A percentile compares a stretch with the other conserved stretches of the same genome.
These are phyloP conservation scores for Madurella fahalii DNA, from an alignment of 2,329 filamentous ascomycete genomes.

Conservation along the genomic window DNA sequence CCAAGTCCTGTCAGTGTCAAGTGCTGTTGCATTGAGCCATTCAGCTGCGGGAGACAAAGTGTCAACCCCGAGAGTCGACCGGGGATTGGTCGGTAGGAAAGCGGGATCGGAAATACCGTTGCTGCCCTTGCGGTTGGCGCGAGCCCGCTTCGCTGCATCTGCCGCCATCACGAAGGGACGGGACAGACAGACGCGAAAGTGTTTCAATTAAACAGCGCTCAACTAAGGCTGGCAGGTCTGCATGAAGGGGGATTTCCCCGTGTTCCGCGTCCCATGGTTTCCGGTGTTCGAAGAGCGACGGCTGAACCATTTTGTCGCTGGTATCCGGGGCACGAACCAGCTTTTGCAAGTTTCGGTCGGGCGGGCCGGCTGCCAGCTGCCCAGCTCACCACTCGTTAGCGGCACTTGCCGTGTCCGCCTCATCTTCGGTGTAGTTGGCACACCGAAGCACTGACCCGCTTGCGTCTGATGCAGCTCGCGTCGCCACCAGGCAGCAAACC, in stretches of 20 bases:
- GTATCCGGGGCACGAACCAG: not conserved
- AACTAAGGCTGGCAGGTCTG: not conserved
- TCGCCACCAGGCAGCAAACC: constrained; percentile 11
- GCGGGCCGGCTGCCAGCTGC: not conserved
- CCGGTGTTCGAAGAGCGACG: not conserved
- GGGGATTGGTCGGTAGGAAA: not conserved
- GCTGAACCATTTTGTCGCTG: not conserved
- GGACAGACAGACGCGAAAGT: not conserved
- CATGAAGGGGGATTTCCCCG: not conserved
- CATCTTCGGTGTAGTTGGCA: not conserved
- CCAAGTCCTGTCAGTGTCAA: not conserved
- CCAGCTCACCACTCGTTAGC: too few species aligned
- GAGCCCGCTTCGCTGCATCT: not conserved
- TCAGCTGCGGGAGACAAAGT: not conserved
- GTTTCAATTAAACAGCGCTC: not conserved
- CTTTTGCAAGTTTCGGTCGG: not conserved
- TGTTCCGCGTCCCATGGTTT: not conserved
- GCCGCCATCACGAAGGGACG: not conserved
- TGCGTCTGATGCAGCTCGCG: not conserved
- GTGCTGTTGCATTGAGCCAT: not conserved
- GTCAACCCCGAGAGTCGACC: not conserved
- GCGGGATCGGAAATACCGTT: not conserved
- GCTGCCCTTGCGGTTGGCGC: not conserved
- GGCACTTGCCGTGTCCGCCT: too few species aligned
- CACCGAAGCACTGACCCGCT: constrained; percentile 6